Evolutionary conservation across 2,329 filamentous ascomycete species (phyloP), one percentile per base, ranked within the genome.

Genomic region (Talaromyces amestolkiae): DNA sequence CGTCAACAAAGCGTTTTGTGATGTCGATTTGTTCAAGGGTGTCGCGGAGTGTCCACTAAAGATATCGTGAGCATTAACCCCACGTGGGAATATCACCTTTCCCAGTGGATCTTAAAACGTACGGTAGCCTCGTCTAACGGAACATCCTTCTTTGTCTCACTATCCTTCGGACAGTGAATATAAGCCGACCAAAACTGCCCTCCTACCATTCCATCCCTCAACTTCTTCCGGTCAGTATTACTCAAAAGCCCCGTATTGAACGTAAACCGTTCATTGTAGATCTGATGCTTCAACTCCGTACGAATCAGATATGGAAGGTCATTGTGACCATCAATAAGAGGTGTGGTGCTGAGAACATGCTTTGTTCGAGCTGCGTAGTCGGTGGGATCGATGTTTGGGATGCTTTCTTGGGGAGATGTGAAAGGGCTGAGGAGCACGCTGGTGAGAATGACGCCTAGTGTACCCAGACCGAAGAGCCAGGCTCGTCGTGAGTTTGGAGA

Each of bases 151-250:
- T 58, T 62, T 10, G 58, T 63, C 35, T 27, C 39, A 39, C 11
- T 37, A 39, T 51, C 43, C 31, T 69, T 63, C 11, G 68, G 67
- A 63, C 70, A 73, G 27, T 70, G 64, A 8, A 75, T 69, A 62
- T 69, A 75, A n/a, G 71, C 71, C 51, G 64, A 68, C 73, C 73
- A 75, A 56, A 75, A 75, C 41, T 73, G 71, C 1, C 73, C 73
- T 17, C 73, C 73, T 15, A 74, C 66, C 33, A 65, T 67, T 8
- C 73, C 73, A 58, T 71, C 31, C 8, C 68, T 63, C 66, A 75
- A 65, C 58, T 68, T 66, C 54, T 71, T 56, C 11, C 74, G 53
- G 61, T 75, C 73, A 1, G 70, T 74, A 35, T 75, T 70, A 45
- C 72, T 67, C 13, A 66, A 39, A 10, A 72, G 62, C 1, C 68